These are phyloP conservation scores for Alternaria sp. DNA, from an alignment of 2,329 filamentous ascomycete species.

Conservation along the genomic window DNA sequence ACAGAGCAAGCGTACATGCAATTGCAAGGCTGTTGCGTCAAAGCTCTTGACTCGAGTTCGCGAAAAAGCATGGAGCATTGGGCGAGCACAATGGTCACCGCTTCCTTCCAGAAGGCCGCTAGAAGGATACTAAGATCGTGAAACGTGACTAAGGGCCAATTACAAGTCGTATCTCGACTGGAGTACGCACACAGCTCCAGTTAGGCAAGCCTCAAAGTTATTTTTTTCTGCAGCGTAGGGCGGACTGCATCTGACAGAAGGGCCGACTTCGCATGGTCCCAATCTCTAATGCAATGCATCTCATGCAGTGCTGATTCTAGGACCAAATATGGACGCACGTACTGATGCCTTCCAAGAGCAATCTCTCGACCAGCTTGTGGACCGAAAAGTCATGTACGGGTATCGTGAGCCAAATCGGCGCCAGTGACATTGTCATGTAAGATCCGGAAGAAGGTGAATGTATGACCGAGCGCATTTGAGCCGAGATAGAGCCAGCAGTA, in stretches of 20 bases:
- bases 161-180: slow-evolving; percentile 11
- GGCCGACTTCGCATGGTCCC: slow-evolving; percentile 8
- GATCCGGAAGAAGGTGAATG: background rate
- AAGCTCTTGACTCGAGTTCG: slow-evolving; percentile 19
- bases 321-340: slow-evolving; percentile 4
- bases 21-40: slow-evolving; percentile 17
- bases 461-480: background rate
- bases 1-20: slow-evolving; percentile 9
- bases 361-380: slow-evolving; percentile 2
- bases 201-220: slow-evolving; percentile 13
- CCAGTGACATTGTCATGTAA: background rate
- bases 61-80: slow-evolving; percentile 30
- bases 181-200: slow-evolving; percentile 17
- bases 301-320: slow-evolving; percentile 9
- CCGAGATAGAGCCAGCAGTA: slow-evolving; percentile 2
- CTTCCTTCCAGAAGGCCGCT: slow-evolving; percentile 35
- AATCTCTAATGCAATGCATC: slow-evolving; percentile 9
- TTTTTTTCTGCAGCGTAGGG: slow-evolving; percentile 9
- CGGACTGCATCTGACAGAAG: slow-evolving; percentile 8
- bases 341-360: slow-evolving; percentile 2
- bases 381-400: background rate
- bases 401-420: background rate
- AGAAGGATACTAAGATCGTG: slow-evolving; percentile 37
- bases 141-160: slow-evolving; percentile 31
- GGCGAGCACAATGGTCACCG: slow-evolving; percentile 29